A percentile compares a stretch with the other conserved stretches of the same genome.
Conservation (phyloP, 2,329 filamentous ascomycete species). For the Hypoxylon sp. region DNA sequence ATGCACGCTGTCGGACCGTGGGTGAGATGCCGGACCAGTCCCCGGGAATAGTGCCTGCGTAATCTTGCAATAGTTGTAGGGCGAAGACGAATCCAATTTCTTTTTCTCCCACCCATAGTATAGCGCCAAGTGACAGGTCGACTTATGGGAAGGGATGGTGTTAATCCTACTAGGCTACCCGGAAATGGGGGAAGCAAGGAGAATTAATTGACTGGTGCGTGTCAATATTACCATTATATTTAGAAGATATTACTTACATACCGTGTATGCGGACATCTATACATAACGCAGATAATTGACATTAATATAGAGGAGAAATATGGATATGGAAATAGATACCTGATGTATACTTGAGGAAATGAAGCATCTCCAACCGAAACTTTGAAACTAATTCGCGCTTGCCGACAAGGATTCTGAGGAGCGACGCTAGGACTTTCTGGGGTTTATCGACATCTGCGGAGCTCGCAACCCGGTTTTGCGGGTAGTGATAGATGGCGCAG, state of each 20-base stretch:
- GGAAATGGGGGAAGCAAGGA: constrained; percentile 21
- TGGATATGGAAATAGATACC: neutral
- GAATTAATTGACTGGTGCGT: constrained; percentile 11
- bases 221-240: constrained; percentile 7
- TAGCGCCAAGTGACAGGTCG: constrained; percentile 23
- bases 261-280: neutral
- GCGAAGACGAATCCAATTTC: constrained; percentile 33
- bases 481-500: constrained; percentile 25
- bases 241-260: neutral
- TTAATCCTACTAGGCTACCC: constrained; percentile 1
- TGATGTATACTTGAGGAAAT: constrained; percentile 7
- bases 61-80: constrained; percentile 22
- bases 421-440: constrained; percentile 31
- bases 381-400: constrained; percentile 34
- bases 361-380: constrained; percentile 14
- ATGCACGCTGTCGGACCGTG: constrained; percentile 22
- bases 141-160: constrained; percentile 10
- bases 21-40: constrained; percentile 26
- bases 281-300: no score
- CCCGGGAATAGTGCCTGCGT: constrained; percentile 26
- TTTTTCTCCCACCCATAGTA: constrained; percentile 20
- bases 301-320: neutral
- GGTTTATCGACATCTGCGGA: constrained; percentile 23
- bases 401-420: constrained; percentile 21
- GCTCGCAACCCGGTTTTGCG: constrained; percentile 29